Evolutionary conservation across 192 early-diverging fungal species (phyloP).

Genomic region (Mortierella hygrophila): DNA sequence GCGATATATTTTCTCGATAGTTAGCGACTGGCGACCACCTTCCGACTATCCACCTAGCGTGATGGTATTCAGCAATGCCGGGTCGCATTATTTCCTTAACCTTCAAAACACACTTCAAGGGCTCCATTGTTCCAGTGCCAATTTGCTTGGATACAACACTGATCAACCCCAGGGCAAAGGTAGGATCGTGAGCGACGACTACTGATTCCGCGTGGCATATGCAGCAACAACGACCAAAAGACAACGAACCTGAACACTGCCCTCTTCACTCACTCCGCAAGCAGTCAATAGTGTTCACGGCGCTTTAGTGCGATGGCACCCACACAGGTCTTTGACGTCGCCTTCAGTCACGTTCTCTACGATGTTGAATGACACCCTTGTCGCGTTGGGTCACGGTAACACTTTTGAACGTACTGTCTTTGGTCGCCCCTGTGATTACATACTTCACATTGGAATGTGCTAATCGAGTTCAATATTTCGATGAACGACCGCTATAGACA

Average conservation of each 20-base stretch:
- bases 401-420: too few relatives aligned
- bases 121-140: slow-evolving; percentile 10
- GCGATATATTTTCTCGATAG: neutral
- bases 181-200: neutral
- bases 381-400: slow-evolving; percentile 70
- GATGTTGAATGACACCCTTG: slow-evolving; percentile 65
- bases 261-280: too few relatives aligned
- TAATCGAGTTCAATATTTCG: neutral
- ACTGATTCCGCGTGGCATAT: neutral
- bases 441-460: neutral
- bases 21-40: slow-evolving; percentile 2
- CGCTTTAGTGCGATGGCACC: slow-evolving; percentile 18
- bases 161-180: neutral
- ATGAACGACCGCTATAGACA: slow-evolving; percentile 56
- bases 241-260: too few relatives aligned
- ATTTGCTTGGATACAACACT: neutral
- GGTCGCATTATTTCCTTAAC: slow-evolving; percentile 8
- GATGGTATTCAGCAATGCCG: neutral
- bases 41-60: slow-evolving; percentile 20
- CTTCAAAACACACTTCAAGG: slow-evolving; percentile 15
- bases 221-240: too few relatives aligned
- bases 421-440: neutral
- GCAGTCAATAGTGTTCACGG: neutral
- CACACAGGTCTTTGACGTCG: neutral
- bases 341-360: slow-evolving; percentile 59